Percentiles rank a stretch among this genome's conserved stretches.
Evolutionary conservation across 176 grass and related monocot genomes (phyloP).

Genomic region (Dactylis glomerata): DNA sequence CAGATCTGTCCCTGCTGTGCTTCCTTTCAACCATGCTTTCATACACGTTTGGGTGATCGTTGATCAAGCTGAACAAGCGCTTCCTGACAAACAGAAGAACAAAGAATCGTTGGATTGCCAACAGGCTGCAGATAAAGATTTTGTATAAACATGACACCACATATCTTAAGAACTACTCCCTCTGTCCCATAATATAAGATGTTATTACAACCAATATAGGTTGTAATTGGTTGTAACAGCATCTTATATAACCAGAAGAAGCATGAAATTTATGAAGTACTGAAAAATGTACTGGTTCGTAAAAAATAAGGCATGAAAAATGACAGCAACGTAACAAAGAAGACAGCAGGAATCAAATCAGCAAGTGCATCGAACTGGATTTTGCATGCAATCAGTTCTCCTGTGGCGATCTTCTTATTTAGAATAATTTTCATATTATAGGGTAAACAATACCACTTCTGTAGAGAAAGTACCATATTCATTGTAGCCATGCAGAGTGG

Average conservation of each 20-base stretch:
- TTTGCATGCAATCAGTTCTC: background rate
- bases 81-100: constrained; percentile 47
- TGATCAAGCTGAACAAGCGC: constrained; percentile 72
- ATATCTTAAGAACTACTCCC: background rate
- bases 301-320: background rate
- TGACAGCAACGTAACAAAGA: background rate
- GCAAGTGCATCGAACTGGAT: background rate
- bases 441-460: background rate
- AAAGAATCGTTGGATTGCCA: background rate
- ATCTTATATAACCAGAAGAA: background rate
- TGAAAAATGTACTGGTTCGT: background rate
- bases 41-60: constrained; percentile 57
- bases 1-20: constrained; percentile 54
- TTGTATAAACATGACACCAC: background rate
- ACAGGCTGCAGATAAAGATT: constrained; percentile 9
- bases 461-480: background rate
- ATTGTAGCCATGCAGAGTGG: background rate
- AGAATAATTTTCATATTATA: background rate
- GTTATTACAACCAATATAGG: too few relatives aligned
- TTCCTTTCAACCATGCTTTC: constrained; percentile 58
- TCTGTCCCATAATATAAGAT: too few relatives aligned
- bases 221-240: too few relatives aligned
- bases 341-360: background rate
- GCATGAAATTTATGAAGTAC: background rate
- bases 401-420: background rate